These are phyloP conservation scores for Podospora pseudoanserina DNA, from an alignment of 495 filamentous ascomycete genomes.

Conservation along the genomic window DNA sequence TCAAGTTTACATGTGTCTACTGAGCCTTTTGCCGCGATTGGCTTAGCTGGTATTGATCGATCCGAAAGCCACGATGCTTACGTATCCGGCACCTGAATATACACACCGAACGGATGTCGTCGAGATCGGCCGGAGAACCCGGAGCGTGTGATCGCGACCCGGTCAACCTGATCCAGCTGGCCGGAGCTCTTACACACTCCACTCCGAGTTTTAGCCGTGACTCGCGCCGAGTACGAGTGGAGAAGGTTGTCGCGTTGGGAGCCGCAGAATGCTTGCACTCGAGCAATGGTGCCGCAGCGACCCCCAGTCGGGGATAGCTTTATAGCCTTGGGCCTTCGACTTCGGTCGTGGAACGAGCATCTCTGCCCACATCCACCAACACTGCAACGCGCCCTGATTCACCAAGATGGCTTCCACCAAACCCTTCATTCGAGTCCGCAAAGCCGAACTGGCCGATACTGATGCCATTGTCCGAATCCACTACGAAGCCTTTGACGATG, in stretches of 20 bases:
- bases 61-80: not conserved
- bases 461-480: slow-evolving; percentile 20
- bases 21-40: not conserved
- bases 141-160: not conserved
- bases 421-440: slow-evolving; percentile 27
- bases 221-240: slow-evolving; percentile 1
- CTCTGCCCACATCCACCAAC: not conserved
- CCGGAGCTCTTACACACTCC: not conserved
- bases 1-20: not conserved
- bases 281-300: not conserved
- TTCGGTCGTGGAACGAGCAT: not conserved
- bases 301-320: not conserved
- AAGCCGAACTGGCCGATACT: slow-evolving; percentile 25
- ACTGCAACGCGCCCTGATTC: not conserved
- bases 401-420: slow-evolving; percentile 17
- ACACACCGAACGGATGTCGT: not conserved
- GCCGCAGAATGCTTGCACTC: not conserved
- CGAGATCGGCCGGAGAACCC: not conserved
- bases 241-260: not conserved
- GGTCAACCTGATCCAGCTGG: not conserved
- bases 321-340: not conserved
- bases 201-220: not conserved
- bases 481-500: slow-evolving; percentile 23
- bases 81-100: not conserved
- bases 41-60: not conserved